A percentile compares a stretch with the other conserved stretches of the same genome.
Conservation (phyloP, 768 basidiomycete species). For the Lentinula raphanica region DNA sequence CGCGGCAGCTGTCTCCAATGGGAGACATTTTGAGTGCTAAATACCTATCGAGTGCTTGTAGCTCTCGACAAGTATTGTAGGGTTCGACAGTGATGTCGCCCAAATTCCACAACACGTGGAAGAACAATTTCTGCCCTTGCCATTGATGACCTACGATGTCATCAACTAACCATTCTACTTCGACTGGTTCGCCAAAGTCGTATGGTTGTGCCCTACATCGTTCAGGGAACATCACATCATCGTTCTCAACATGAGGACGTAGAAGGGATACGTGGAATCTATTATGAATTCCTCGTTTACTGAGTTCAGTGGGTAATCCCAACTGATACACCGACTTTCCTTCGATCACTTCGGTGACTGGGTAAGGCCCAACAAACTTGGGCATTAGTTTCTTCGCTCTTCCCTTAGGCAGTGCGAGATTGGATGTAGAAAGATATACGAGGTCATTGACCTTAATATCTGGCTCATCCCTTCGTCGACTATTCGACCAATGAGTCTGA, state of each 20-base stretch:
- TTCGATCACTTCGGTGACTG: not conserved
- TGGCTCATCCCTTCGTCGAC: too few relatives aligned
- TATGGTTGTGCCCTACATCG: not conserved
- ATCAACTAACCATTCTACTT: slow-evolving; percentile 10
- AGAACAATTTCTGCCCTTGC: not conserved
- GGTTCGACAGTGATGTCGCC: slow-evolving; percentile 13
- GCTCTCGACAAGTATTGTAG: slow-evolving; percentile 3
- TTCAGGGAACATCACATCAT: slow-evolving; percentile 11
- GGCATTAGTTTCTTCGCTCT: too few relatives aligned
- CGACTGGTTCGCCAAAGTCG: slow-evolving; percentile 9
- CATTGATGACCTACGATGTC: slow-evolving; percentile 12
- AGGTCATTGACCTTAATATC: too few relatives aligned
- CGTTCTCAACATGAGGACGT: slow-evolving; percentile 1
- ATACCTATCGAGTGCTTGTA: slow-evolving; percentile 11
- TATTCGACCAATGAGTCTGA: too few relatives aligned
- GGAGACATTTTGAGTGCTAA: too few relatives aligned
- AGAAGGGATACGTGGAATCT: slow-evolving; percentile 10
- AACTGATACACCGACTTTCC: slow-evolving; percentile 16
- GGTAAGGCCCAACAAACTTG: too few relatives aligned
- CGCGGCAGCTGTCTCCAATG: too few relatives aligned
- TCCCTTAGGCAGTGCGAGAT: too few relatives aligned
- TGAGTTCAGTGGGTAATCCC: slow-evolving; percentile 14
- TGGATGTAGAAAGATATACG: too few relatives aligned
- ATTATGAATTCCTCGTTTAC: slow-evolving; percentile 7
- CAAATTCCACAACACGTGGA: slow-evolving; percentile 9